phyloP scores from a whole-genome alignment of 2,329 filamentous ascomycete genomes.

The Chrysoporthe cubensis region DNA sequence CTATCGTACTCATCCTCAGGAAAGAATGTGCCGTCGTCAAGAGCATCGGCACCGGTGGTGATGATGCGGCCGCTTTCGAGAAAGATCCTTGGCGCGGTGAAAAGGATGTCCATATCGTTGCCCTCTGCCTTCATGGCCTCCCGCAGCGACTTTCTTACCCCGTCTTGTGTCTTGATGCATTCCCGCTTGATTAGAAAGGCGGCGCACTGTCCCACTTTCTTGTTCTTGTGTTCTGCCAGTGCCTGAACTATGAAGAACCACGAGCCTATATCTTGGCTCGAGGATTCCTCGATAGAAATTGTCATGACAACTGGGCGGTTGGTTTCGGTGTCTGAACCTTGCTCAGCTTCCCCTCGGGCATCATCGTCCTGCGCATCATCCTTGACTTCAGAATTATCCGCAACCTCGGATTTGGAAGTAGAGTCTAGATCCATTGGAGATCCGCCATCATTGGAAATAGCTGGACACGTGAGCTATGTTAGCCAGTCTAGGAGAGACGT shows the following conservation, averaged over 20 bases:
- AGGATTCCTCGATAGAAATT: not conserved
- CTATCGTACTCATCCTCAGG: not conserved
- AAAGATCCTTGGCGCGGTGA: not conserved
- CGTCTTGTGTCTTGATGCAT: slow-evolving; percentile 6
- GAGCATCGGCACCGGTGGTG: not conserved
- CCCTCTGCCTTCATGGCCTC: not conserved
- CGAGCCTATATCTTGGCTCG: not conserved
- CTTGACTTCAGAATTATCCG: too few species aligned
- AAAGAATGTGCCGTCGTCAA: not conserved
- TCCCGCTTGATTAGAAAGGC: slow-evolving; percentile 10
- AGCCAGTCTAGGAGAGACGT: not conserved
- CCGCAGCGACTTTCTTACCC: not conserved
- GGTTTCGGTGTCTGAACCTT: not conserved
- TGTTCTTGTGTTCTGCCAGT: too few species aligned
- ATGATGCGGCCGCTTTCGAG: not conserved
- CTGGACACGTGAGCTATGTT: not conserved
- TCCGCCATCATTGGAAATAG: not conserved
- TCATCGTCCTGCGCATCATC: not conserved
- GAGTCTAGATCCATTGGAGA: not conserved
- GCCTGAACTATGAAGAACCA: not conserved
- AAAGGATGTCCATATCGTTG: not conserved
- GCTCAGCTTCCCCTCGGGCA: not conserved
- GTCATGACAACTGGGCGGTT: not conserved
- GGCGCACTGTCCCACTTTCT: not conserved
- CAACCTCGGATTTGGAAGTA: not conserved